Conservation (phyloP, 371 early-diverging fungal genomes). For the Mortierella sp. region DNA sequence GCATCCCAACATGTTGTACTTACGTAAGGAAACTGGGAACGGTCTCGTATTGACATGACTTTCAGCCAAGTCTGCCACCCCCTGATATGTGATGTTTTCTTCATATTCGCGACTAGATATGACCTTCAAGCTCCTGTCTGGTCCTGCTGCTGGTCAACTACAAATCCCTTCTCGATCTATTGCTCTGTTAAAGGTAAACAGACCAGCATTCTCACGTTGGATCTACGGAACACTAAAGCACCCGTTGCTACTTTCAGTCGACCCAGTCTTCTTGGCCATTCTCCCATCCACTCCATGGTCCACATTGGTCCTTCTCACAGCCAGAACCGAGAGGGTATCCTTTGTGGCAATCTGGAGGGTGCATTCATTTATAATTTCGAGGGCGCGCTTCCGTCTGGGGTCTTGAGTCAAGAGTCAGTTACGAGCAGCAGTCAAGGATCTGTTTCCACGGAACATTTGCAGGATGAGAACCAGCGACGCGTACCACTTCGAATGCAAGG, state of each 20-base stretch:
- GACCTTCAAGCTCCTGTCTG: conserved; percentile 26
- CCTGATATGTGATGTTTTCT: no score
- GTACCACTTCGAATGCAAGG: conserved; percentile 15
- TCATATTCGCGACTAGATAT: conserved; percentile 28
- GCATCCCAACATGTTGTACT: conserved; percentile 17
- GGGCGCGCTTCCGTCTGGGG: neutral
- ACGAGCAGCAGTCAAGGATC: conserved; percentile 12
- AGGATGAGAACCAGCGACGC: neutral
- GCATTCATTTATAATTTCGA: conserved; percentile 38
- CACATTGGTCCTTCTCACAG: conserved; percentile 20
- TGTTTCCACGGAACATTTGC: neutral
- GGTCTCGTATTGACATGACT: no score
- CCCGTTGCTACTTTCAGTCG: conserved; percentile 19
- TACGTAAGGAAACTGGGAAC: conserved; percentile 6
- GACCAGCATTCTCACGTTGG: conserved; percentile 25
- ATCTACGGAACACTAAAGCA: conserved; percentile 24
- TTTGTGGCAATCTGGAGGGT: conserved; percentile 39
- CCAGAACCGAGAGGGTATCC: conserved; percentile 25
- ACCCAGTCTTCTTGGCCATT: conserved; percentile 25
- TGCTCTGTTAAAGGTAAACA: conserved; percentile 31
- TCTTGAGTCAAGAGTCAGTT: conserved; percentile 13
- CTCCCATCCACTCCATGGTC: conserved; percentile 42
- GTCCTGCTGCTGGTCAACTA: conserved; percentile 52
- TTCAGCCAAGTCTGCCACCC: no score
- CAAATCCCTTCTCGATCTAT: conserved; percentile 30